These are phyloP conservation scores for Porogramme epimiltina DNA, from an alignment of 1,284 basidiomycete species.

Conservation along the genomic window DNA sequence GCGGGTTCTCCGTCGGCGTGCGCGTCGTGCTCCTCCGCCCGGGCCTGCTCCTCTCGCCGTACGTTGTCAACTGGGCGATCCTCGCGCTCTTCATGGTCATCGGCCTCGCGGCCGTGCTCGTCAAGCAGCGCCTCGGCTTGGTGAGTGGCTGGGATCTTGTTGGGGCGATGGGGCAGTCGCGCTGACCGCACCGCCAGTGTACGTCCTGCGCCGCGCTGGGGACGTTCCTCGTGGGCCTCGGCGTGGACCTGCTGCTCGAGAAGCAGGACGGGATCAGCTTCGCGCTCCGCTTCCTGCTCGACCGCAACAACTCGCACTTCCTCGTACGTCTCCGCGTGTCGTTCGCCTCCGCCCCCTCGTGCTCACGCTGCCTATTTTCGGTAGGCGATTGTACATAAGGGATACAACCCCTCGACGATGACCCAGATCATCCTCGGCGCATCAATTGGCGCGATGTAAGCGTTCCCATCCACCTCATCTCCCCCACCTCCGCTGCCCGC, in stretches of 20 bases:
- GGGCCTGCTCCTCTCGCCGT: constrained; percentile 46
- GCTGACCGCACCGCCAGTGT: constrained; percentile 26
- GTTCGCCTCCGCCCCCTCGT: constrained; percentile 1
- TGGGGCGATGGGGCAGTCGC: constrained; percentile 33
- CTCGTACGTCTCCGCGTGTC: constrained; percentile 41
- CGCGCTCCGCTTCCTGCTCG: constrained; percentile 63
- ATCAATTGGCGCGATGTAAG: constrained; percentile 38
- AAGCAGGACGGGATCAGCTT: constrained; percentile 62
- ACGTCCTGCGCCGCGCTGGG: constrained; percentile 57
- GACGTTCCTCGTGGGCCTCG: constrained; percentile 58
- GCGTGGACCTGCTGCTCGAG: constrained; percentile 56
- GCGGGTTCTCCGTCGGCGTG: constrained; percentile 58
- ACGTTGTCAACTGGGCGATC: constrained; percentile 55
- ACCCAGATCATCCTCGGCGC: constrained; percentile 49
- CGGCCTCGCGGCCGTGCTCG: constrained; percentile 43
- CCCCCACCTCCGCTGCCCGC: not conserved
- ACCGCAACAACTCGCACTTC: constrained; percentile 58
- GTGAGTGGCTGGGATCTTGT: constrained; percentile 39
- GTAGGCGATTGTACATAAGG: constrained; percentile 46
- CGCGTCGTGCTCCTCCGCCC: constrained; percentile 53
- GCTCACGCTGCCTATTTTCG: not conserved
- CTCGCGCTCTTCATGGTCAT: constrained; percentile 43
- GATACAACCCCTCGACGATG: constrained; percentile 47
- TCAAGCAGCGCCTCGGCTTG: constrained; percentile 50
- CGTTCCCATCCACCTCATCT: not conserved